A percentile compares a stretch with the other conserved stretches of the same genome.
Evolutionary conservation across 2,329 filamentous ascomycete genomes (phyloP).

Genomic region (Thelonectria blattea): DNA sequence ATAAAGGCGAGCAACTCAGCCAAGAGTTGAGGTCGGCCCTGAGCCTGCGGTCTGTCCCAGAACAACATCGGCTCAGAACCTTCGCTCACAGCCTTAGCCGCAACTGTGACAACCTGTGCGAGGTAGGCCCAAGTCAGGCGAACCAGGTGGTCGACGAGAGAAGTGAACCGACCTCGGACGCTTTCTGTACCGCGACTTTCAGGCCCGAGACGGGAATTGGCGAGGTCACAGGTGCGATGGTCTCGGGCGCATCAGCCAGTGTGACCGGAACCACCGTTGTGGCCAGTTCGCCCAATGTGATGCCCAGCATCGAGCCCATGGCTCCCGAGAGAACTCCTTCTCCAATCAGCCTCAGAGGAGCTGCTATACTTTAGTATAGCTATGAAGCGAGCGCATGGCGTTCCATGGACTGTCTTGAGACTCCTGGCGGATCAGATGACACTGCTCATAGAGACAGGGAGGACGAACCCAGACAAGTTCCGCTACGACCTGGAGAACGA

Average conservation of each 20-base stretch:
- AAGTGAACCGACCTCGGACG: background rate
- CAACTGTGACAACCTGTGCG: background rate
- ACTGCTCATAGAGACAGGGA: slow-evolving; percentile 6
- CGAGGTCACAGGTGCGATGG: background rate
- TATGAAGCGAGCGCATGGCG: too few relatives aligned
- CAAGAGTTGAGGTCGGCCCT: background rate
- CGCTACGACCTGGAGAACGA: background rate
- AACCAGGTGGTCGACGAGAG: background rate
- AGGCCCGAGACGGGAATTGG: background rate
- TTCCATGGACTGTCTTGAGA: slow-evolving; percentile 7
- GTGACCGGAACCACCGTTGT: background rate
- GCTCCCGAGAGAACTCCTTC: background rate
- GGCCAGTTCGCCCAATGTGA: slow-evolving; percentile 1
- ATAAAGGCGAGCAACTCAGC: slow-evolving; percentile 1
- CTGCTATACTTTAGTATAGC: too few relatives aligned
- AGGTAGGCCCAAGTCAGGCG: background rate
- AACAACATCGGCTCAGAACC: background rate
- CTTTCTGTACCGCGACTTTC: background rate
- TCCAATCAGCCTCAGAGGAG: background rate
- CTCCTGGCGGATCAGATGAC: slow-evolving; percentile 11
- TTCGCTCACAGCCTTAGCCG: background rate
- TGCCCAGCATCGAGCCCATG: slow-evolving; percentile 4
- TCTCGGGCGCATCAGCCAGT: slow-evolving; percentile 1
- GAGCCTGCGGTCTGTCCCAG: background rate
- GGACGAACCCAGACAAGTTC: slow-evolving; percentile 10